A percentile compares a stretch with the other conserved stretches of the same genome.
phyloP scores from a whole-genome alignment of 106 monocot species.

The Posidonia australis region DNA sequence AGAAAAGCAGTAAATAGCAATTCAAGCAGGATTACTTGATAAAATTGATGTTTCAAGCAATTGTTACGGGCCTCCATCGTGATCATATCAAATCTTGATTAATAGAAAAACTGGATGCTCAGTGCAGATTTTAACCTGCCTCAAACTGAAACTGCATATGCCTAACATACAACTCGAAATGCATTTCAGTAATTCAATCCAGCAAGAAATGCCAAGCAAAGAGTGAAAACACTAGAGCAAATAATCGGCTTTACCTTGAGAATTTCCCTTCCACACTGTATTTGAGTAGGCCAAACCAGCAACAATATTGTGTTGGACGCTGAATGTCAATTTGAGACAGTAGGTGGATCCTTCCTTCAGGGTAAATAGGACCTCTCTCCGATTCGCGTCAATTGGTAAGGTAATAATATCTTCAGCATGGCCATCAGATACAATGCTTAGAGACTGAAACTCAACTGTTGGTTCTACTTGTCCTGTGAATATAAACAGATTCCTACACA shows the following conservation, averaged over 20 bases:
- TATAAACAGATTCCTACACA: not conserved
- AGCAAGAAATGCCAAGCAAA: too few species aligned
- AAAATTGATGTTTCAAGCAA: too few species aligned
- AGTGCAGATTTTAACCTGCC: too few species aligned
- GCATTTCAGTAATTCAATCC: too few species aligned
- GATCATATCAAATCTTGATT: not conserved
- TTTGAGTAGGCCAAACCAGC: slow-evolving; percentile 36
- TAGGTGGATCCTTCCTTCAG: slow-evolving; percentile 35
- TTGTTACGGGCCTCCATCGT: too few species aligned
- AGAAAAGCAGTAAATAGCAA: too few species aligned
- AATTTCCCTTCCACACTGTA: slow-evolving; percentile 31
- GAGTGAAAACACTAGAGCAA: too few species aligned
- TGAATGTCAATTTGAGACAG: slow-evolving; percentile 36
- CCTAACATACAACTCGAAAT: too few species aligned
- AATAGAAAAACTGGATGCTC: too few species aligned
- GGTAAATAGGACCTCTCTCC: slow-evolving; percentile 12
- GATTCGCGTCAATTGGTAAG: slow-evolving; percentile 19
- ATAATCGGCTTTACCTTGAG: slow-evolving; percentile 5
- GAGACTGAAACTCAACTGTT: slow-evolving; percentile 32
- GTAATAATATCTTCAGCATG: slow-evolving; percentile 11
- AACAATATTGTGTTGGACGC: slow-evolving; percentile 37
- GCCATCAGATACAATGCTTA: slow-evolving; percentile 26
- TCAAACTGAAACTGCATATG: too few species aligned
- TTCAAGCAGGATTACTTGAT: too few species aligned
- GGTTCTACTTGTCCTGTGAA: slow-evolving; percentile 30